Evolutionary conservation across 495 filamentous ascomycete species (phyloP), one percentile per base, ranked within the genome.

Genomic region (Schizothecium vesticola): DNA sequence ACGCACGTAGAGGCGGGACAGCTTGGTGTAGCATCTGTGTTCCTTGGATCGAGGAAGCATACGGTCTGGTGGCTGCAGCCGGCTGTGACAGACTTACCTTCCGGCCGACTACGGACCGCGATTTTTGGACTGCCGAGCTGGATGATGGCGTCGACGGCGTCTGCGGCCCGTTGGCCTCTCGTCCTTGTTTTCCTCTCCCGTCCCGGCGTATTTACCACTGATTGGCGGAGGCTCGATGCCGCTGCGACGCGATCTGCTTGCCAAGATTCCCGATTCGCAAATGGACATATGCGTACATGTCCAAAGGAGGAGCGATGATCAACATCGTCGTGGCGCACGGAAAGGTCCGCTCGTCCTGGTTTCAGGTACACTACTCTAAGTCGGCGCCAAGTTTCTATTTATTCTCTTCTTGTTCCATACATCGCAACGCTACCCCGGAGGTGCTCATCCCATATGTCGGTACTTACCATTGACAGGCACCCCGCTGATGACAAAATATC

Each of bases 101-200:
- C 59, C 59, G 59, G 59, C 11, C 59, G 59, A 28, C 59, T 62
- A 19, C 26, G 59, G n/a, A 62, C 25, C 59, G n/a, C 28, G n/a
- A 28, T 33, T 60, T 60, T 26, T 19, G n/a, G 29, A 62, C 59
- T 62, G 25, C 59, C 59, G 29, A 19, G 23, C 25, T 11, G 29
- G n/a, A 33, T 62, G 59, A 19, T 62, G 59, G 16, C 59, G 59
- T 62, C 59, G 59, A 19, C 59, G 59, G 59, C 59, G 59, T 62
- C 28, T 62, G 31, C 31, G 10, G 31, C 3, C 31, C 31, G 31
- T 2, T 33, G 31, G 16, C 26, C 23, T 62, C 59, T 62, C 31
- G 59, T 62, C 29, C 23, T 62, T 62, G 23, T 33, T 62, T 62
- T 28, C 25, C 11, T 16, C 59, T 62, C 28, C 59, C 29, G 21